Evolutionary conservation across 257 asterid genomes (phyloP).

Genomic region (Prunella vulgaris): DNA sequence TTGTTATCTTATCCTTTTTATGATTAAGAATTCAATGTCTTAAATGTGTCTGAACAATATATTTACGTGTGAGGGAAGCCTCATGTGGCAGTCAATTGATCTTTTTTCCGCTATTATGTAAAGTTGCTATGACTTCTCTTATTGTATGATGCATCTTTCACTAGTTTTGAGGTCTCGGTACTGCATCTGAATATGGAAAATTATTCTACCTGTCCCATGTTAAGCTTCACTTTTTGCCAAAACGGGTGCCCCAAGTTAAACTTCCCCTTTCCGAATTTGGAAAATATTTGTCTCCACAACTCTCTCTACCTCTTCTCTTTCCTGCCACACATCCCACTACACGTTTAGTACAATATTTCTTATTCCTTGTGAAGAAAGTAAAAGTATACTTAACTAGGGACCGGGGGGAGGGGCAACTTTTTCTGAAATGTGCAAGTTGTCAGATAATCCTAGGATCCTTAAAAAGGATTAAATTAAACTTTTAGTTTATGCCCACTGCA

Average conservation of each 20-base stretch:
- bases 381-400: too few species aligned
- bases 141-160: background rate
- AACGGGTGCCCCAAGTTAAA: too few species aligned
- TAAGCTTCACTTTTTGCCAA: too few species aligned
- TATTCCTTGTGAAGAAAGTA: too few species aligned
- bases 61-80: background rate
- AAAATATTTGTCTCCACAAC: too few species aligned
- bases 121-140: background rate
- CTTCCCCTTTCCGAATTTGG: too few species aligned
- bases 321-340: too few species aligned
- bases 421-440: background rate
- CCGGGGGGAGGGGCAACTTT: too few species aligned
- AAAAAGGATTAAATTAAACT: background rate
- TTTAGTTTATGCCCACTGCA: background rate
- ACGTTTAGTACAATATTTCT: too few species aligned
- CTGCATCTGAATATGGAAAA: background rate
- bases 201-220: too few species aligned
- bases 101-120: background rate
- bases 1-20: conserved; percentile 8
- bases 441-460: background rate
- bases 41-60: background rate
- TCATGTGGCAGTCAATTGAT: background rate
- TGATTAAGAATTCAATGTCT: background rate
- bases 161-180: background rate
- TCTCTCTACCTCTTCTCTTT: too few species aligned